Conservation (phyloP, 192 early-diverging fungal species). For the Coemansia brasiliensis region DNA sequence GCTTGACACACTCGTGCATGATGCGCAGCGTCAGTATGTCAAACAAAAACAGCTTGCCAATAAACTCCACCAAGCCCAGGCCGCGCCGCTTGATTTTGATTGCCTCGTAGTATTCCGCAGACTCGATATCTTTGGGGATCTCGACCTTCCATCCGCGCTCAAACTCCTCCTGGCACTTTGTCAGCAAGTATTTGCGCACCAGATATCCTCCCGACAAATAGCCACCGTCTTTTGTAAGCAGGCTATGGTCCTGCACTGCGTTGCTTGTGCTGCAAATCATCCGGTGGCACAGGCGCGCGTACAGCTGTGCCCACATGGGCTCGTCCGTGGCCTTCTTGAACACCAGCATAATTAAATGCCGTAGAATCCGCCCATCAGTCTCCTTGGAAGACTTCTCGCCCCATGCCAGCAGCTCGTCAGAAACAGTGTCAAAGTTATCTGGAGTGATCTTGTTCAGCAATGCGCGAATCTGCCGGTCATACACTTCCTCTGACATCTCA, state of each 20-base stretch:
- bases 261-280: conserved; percentile 67
- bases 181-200: conserved; percentile 91
- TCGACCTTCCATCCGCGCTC: conserved; percentile 86
- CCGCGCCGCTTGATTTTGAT: conserved; percentile 92
- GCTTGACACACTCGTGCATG: conserved; percentile 89
- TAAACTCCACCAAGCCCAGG: conserved; percentile 90
- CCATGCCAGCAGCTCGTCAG: conserved; percentile 77
- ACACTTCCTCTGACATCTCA: conserved; percentile 60
- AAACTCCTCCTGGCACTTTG: conserved; percentile 94
- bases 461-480: conserved; percentile 79
- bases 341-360: conserved; percentile 79
- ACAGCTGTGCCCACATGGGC: conserved; percentile 85
- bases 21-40: conserved; percentile 91
- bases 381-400: conserved; percentile 71
- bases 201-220: conserved; percentile 60
- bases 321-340: conserved; percentile 97
- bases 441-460: conserved; percentile 96
- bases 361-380: conserved; percentile 70
- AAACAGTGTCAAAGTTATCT: conserved; percentile 90
- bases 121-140: conserved; percentile 72
- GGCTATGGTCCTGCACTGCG: conserved; percentile 64
- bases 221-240: conserved; percentile 59
- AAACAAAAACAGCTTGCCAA: conserved; percentile 93
- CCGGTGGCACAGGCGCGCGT: conserved; percentile 81
- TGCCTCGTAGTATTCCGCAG: conserved; percentile 80